Conservation (phyloP, 23 red algal species). For the Chondrus crispus region DNA sequence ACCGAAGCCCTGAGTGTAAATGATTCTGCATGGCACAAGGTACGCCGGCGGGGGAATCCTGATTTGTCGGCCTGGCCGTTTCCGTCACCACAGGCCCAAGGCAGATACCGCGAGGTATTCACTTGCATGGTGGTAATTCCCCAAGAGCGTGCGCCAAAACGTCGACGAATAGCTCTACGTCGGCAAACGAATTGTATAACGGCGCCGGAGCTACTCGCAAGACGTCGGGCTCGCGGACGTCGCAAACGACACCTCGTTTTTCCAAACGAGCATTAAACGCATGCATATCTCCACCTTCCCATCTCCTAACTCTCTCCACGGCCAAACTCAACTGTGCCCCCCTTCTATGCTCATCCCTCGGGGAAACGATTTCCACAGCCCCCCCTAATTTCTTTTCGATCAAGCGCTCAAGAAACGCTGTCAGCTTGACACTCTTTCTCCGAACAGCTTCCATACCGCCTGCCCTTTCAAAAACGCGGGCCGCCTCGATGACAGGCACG, state of each 20-base stretch:
- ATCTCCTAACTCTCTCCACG: not conserved
- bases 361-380: slow-evolving; percentile 65
- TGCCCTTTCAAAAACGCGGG: slow-evolving; percentile 59
- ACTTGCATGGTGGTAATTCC: not conserved
- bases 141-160: slow-evolving; percentile 30
- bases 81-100: too few species aligned
- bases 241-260: slow-evolving; percentile 62
- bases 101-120: too few species aligned
- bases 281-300: not conserved
- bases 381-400: slow-evolving; percentile 10
- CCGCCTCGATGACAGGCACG: slow-evolving; percentile 59
- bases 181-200: slow-evolving; percentile 86
- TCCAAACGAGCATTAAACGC: slow-evolving; percentile 39
- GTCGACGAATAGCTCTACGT: slow-evolving; percentile 64
- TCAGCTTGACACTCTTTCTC: slow-evolving; percentile 72
- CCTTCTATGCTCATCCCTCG: slow-evolving; percentile 20
- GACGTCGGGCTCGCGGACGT: slow-evolving; percentile 87
- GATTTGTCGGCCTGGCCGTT: too few species aligned
- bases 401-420: slow-evolving; percentile 57
- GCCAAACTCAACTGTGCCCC: slow-evolving; percentile 80
- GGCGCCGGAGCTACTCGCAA: slow-evolving; percentile 86
- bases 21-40: too few species aligned
- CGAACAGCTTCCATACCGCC: slow-evolving; percentile 57
- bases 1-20: too few species aligned
- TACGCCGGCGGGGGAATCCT: too few species aligned